Evolutionary conservation across 306 rosid genomes (phyloP).

Genomic region (Cyclanthera cordifolia): DNA sequence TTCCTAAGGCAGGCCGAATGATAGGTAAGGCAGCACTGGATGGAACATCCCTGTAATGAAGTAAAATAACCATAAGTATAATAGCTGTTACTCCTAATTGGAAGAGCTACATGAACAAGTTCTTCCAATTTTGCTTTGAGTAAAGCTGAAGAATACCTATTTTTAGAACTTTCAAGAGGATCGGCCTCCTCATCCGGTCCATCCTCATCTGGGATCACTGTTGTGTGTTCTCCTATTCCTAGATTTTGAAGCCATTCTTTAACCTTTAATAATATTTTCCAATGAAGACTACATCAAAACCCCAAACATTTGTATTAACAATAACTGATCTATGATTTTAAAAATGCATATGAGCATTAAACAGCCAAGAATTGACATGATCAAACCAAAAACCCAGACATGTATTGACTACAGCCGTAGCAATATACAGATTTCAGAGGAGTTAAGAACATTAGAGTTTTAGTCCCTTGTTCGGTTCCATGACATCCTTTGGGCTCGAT

Average conservation of each 20-base stretch:
- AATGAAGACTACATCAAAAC: conserved; percentile 55
- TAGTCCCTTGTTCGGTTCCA: neutral
- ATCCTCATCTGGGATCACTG: conserved; percentile 70
- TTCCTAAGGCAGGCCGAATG: conserved; percentile 85
- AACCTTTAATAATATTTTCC: conserved; percentile 84
- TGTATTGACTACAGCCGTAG: neutral
- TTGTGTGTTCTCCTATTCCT: conserved; percentile 84
- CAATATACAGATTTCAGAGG: neutral
- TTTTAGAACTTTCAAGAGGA: conserved; percentile 55
- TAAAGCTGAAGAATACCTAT: conserved; percentile 37
- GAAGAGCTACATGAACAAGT: conserved; percentile 7
- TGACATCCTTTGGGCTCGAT: neutral
- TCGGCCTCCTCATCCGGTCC: conserved; percentile 59
- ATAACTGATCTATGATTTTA: neutral
- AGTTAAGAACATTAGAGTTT: neutral
- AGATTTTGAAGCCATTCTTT: conserved; percentile 99
- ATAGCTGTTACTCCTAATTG: conserved; percentile 16
- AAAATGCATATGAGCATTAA: neutral
- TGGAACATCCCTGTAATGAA: conserved; percentile 82
- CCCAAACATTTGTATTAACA: conserved; percentile 25
- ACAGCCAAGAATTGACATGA: neutral
- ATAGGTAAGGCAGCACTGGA: conserved; percentile 93
- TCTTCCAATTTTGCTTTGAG: conserved; percentile 1
- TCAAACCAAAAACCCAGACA: neutral
- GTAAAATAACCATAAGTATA: conserved; percentile 20